These are phyloP conservation scores for Cyberlindnera euphorbiiphila DNA, from an alignment of 805 yeast species.

Conservation along the genomic window DNA sequence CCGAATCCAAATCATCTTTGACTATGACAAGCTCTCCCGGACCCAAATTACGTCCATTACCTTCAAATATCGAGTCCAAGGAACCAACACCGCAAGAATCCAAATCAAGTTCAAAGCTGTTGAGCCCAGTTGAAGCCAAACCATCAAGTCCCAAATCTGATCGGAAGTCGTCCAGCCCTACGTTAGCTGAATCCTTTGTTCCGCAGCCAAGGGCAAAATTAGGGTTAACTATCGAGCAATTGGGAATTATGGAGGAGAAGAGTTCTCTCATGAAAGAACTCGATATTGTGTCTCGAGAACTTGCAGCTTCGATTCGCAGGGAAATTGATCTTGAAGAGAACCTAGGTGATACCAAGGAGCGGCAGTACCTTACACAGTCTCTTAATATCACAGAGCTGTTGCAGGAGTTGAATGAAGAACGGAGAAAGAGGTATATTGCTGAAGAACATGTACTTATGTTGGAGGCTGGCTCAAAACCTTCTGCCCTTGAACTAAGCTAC, in stretches of 20 bases:
- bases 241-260: slow-evolving; percentile 58
- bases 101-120: too few relatives aligned
- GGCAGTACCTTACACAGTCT: slow-evolving; percentile 32
- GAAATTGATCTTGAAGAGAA: slow-evolving; percentile 58
- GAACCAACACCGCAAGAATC: too few relatives aligned
- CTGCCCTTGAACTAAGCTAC: slow-evolving; percentile 51
- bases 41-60: slow-evolving; percentile 3
- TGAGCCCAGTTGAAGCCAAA: slow-evolving; percentile 8
- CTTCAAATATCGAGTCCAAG: too few relatives aligned
- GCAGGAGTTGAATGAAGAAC: slow-evolving; percentile 56
- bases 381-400: slow-evolving; percentile 48
- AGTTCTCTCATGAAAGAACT: slow-evolving; percentile 57
- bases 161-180: too few relatives aligned
- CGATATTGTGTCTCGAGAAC: slow-evolving; percentile 64
- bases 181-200: slow-evolving; percentile 19
- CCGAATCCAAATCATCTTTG: too few relatives aligned
- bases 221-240: slow-evolving; percentile 53
- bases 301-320: slow-evolving; percentile 67
- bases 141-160: too few relatives aligned
- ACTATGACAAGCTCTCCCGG: slow-evolving; percentile 3
- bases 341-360: slow-evolving; percentile 19
- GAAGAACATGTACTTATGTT: slow-evolving; percentile 63
- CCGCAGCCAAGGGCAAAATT: slow-evolving; percentile 27
- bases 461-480: slow-evolving; percentile 51
- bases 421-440: slow-evolving; percentile 61